These are phyloP conservation scores for Beauveria varroae DNA, from an alignment of 2,329 filamentous ascomycete genomes.

Conservation along the genomic window DNA sequence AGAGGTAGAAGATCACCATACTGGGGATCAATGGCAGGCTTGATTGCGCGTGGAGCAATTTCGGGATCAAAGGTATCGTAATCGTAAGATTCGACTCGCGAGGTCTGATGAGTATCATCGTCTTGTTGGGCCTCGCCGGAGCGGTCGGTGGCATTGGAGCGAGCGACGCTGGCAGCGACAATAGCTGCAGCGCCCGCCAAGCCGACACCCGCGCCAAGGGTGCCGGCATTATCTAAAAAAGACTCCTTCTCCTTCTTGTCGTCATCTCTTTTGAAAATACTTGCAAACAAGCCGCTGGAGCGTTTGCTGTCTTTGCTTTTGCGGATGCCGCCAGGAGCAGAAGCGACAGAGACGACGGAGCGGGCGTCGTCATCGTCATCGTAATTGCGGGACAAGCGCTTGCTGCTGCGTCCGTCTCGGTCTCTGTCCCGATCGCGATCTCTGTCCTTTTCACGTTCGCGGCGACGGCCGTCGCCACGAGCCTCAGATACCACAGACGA, in stretches of 20 bases:
- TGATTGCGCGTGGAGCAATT: constrained; percentile 49
- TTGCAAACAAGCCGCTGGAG: constrained; percentile 39
- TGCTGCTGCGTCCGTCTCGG: constrained; percentile 14
- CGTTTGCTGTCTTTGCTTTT: constrained; percentile 32
- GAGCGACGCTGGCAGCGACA: constrained; percentile 31
- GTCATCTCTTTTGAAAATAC: constrained; percentile 36
- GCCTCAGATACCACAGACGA: constrained; percentile 43
- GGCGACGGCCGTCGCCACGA: constrained; percentile 24
- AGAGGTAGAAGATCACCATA: constrained; percentile 58
- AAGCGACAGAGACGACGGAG: constrained; percentile 37
- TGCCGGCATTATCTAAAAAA: constrained; percentile 69
- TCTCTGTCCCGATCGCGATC: constrained; percentile 11
- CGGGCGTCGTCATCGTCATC: constrained; percentile 42
- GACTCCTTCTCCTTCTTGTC: constrained; percentile 37
- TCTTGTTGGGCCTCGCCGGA: constrained; percentile 17
- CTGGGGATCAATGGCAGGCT: constrained; percentile 58
- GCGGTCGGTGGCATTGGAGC: constrained; percentile 25
- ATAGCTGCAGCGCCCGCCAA: constrained; percentile 43
- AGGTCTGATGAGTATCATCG: constrained; percentile 15
- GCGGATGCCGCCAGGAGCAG: constrained; percentile 24
- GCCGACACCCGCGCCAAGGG: constrained; percentile 63
- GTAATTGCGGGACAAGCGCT: constrained; percentile 21
- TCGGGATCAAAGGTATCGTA: constrained; percentile 46
- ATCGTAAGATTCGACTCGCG: constrained; percentile 3
- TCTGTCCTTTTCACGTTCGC: constrained; percentile 24